A percentile compares a stretch with the other conserved stretches of the same genome.
phyloP scores from a whole-genome alignment of 2,329 filamentous ascomycete species.

The Lecanicillium sp. region DNA sequence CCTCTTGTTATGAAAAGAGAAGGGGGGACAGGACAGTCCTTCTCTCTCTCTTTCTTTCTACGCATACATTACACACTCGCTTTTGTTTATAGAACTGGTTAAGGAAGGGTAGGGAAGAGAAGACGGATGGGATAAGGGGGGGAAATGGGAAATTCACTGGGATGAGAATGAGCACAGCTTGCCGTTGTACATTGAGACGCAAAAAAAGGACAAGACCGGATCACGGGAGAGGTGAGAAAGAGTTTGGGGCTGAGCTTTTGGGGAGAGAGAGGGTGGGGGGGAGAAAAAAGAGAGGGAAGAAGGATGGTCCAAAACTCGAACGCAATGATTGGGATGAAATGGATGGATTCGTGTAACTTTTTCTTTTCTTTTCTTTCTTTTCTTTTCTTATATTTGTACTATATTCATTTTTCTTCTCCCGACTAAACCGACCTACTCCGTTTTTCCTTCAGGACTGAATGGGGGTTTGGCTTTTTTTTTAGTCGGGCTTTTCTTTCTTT shows the following conservation, averaged over 20 bases:
- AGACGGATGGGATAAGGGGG: too few relatives aligned
- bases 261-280: not conserved
- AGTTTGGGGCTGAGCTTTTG: not conserved
- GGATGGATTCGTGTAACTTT: conserved; percentile 1
- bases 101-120: too few relatives aligned
- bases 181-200: too few relatives aligned
- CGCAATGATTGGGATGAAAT: conserved; percentile 8
- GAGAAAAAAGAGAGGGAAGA: not conserved
- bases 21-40: not conserved
- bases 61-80: too few relatives aligned
- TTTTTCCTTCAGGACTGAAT: not conserved
- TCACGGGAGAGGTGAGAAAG: too few relatives aligned
- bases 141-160: too few relatives aligned
- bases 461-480: not conserved
- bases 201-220: too few relatives aligned
- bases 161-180: too few relatives aligned
- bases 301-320: not conserved
- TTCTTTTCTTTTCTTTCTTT: too few relatives aligned
- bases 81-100: too few relatives aligned
- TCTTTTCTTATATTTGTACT: not conserved
- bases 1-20: not conserved
- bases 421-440: too few relatives aligned
- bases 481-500: not conserved
- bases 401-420: not conserved
- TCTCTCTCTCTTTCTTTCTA: not conserved